Evolutionary conservation across 148 eudicot species (phyloP).

Genomic region (Linanthus parryae): DNA sequence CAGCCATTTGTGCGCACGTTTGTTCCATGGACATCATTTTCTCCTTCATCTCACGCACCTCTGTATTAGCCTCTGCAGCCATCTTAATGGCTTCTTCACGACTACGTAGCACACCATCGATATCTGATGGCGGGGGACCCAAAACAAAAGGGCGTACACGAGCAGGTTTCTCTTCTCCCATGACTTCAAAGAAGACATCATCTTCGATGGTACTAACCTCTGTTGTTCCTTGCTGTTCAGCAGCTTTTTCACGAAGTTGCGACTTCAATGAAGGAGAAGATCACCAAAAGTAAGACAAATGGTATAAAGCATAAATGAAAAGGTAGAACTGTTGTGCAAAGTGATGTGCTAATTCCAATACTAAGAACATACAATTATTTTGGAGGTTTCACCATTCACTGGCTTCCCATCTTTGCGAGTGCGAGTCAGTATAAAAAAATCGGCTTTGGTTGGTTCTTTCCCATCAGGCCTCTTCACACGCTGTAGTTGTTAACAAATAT

Average conservation of each 20-base stretch:
- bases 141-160: conserved; percentile 12
- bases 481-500: conserved; percentile 8
- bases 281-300: neutral
- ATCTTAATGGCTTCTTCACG: conserved; percentile 19
- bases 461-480: conserved; percentile 30
- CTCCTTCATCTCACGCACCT: conserved; percentile 33
- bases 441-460: conserved; percentile 25
- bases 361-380: conserved; percentile 22
- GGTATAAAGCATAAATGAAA: neutral
- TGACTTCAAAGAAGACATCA: conserved; percentile 18
- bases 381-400: conserved; percentile 25
- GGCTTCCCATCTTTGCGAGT: conserved; percentile 32
- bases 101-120: conserved; percentile 6
- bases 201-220: conserved; percentile 1
- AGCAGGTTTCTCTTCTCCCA: conserved; percentile 22
- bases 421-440: conserved; percentile 25
- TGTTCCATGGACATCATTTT: conserved; percentile 31
- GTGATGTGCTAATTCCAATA: neutral
- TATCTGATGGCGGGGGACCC: conserved; percentile 14
- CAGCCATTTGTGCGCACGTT: conserved; percentile 38
- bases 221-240: conserved; percentile 10
- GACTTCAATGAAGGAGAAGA: conserved; percentile 15
- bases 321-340: neutral
- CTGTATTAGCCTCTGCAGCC: conserved; percentile 23
- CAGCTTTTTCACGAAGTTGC: conserved; percentile 16